Evolutionary conservation across 805 yeast species (phyloP).

Genomic region (Spathaspora hagerdaliae): DNA sequence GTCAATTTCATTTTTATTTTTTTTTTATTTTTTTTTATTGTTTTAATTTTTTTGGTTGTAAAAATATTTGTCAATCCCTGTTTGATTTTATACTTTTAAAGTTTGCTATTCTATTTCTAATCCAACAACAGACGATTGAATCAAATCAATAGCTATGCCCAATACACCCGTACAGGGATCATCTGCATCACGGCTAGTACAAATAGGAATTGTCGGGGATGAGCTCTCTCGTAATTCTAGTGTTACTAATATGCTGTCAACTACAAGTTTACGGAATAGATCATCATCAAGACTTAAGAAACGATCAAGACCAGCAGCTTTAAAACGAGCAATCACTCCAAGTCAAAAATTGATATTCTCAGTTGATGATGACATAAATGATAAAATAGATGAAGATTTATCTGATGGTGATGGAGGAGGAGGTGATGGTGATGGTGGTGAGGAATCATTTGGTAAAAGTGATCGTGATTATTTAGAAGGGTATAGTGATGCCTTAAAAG

Average conservation of each 20-base stretch:
- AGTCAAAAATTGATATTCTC: constrained; percentile 49
- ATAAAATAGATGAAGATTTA: constrained; percentile 43
- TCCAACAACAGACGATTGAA: too few relatives aligned
- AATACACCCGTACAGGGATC: constrained; percentile 3
- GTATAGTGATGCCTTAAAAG: constrained; percentile 62
- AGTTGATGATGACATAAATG: constrained; percentile 80
- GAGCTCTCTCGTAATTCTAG: constrained; percentile 5
- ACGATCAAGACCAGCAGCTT: constrained; percentile 20
- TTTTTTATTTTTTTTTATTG: too few relatives aligned
- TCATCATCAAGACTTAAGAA: not conserved
- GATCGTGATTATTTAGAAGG: constrained; percentile 60
- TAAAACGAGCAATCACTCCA: constrained; percentile 17
- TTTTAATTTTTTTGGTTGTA: too few relatives aligned
- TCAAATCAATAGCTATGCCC: constrained; percentile 1
- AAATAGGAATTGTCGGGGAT: not conserved
- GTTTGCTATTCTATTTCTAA: too few relatives aligned
- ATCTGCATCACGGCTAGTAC: not conserved
- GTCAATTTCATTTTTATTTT: too few relatives aligned
- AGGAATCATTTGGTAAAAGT: constrained; percentile 6
- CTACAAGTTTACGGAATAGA: not conserved
- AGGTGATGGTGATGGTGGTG: constrained; percentile 33
- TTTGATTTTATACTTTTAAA: too few relatives aligned
- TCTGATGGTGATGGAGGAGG: constrained; percentile 45
- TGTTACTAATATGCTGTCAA: constrained; percentile 2
- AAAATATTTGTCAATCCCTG: too few relatives aligned